A percentile compares a stretch with the other conserved stretches of the same genome.
These are phyloP conservation scores for Fusarium veterinarium DNA, from an alignment of 2,329 filamentous ascomycete species.

Conservation along the genomic window DNA sequence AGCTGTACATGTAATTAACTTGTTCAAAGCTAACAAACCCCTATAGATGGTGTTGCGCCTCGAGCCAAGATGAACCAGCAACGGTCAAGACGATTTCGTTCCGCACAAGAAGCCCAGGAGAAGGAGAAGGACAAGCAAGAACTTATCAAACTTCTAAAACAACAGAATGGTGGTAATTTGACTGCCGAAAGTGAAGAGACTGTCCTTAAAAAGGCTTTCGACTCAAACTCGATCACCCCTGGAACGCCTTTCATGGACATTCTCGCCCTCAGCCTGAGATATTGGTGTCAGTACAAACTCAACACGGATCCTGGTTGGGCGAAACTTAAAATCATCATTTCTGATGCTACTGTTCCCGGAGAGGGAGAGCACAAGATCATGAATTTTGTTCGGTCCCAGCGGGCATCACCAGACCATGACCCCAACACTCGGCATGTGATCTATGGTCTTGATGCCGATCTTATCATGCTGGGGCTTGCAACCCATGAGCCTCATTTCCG, in stretches of 20 bases:
- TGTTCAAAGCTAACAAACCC: slow-evolving; percentile 42
- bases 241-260: slow-evolving; percentile 99
- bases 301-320: slow-evolving; percentile 97
- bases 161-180: slow-evolving; percentile 75
- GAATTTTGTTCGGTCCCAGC: slow-evolving; percentile 95
- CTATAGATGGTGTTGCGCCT: slow-evolving; percentile 89
- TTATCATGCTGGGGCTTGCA: slow-evolving; percentile 97
- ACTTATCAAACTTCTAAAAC: slow-evolving; percentile 84
- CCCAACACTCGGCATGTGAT: slow-evolving; percentile 98
- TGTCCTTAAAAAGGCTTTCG: slow-evolving; percentile 89
- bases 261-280: slow-evolving; percentile 87
- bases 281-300: slow-evolving; percentile 98
- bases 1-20: background rate
- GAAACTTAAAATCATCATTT: slow-evolving; percentile 97
- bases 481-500: slow-evolving; percentile 98
- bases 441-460: slow-evolving; percentile 95
- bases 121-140: slow-evolving; percentile 93
- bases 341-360: slow-evolving; percentile 95
- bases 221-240: slow-evolving; percentile 87
- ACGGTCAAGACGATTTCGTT: slow-evolving; percentile 92
- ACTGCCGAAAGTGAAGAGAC: slow-evolving; percentile 71
- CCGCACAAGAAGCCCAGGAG: slow-evolving; percentile 92
- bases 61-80: slow-evolving; percentile 99
- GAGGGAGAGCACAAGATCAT: slow-evolving; percentile 99
- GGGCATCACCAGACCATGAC: slow-evolving; percentile 89